Percentiles rank a stretch among this genome's conserved stretches.
Evolutionary conservation across 805 yeast species (phyloP).

Genomic region (Zygosaccharomyces rouxii): DNA sequence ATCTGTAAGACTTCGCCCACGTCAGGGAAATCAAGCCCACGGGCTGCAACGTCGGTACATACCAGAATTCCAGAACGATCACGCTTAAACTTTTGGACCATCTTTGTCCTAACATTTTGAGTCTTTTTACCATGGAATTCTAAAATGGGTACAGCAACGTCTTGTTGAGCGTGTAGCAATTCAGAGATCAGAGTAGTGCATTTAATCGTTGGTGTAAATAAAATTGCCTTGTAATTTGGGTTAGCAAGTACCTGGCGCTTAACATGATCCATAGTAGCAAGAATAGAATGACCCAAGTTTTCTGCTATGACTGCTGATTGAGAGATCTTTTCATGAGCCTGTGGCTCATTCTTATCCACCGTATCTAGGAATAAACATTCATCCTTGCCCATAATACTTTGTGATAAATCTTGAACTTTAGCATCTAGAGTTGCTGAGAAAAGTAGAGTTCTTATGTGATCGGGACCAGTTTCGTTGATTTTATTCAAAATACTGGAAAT

Average conservation of each 20-base stretch:
- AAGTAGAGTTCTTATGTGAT: slow-evolving; percentile 58
- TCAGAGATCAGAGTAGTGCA: slow-evolving; percentile 56
- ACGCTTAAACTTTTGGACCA: slow-evolving; percentile 51
- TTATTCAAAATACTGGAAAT: slow-evolving; percentile 49
- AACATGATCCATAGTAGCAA: slow-evolving; percentile 52
- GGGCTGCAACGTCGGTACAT: slow-evolving; percentile 90
- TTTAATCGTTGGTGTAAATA: slow-evolving; percentile 75
- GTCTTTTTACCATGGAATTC: slow-evolving; percentile 71
- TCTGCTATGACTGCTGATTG: slow-evolving; percentile 59
- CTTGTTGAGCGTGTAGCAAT: slow-evolving; percentile 36
- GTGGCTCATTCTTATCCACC: slow-evolving; percentile 67
- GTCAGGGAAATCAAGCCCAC: slow-evolving; percentile 93
- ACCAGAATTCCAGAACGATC: slow-evolving; percentile 54
- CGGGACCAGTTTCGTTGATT: slow-evolving; percentile 30
- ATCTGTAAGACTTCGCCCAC: slow-evolving; percentile 83
- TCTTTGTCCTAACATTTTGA: slow-evolving; percentile 61
- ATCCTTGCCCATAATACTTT: slow-evolving; percentile 47
- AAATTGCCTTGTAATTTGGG: slow-evolving; percentile 64
- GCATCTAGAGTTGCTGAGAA: slow-evolving; percentile 86
- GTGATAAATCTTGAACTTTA: slow-evolving; percentile 63
- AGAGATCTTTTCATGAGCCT: slow-evolving; percentile 69
- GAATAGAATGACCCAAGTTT: slow-evolving; percentile 53
- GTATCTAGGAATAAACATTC: slow-evolving; percentile 65
- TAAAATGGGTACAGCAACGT: slow-evolving; percentile 30
- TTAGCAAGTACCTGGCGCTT: slow-evolving; percentile 37